phyloP scores from a whole-genome alignment of 768 basidiomycete genomes.

The Cystobasidium ongulense region DNA sequence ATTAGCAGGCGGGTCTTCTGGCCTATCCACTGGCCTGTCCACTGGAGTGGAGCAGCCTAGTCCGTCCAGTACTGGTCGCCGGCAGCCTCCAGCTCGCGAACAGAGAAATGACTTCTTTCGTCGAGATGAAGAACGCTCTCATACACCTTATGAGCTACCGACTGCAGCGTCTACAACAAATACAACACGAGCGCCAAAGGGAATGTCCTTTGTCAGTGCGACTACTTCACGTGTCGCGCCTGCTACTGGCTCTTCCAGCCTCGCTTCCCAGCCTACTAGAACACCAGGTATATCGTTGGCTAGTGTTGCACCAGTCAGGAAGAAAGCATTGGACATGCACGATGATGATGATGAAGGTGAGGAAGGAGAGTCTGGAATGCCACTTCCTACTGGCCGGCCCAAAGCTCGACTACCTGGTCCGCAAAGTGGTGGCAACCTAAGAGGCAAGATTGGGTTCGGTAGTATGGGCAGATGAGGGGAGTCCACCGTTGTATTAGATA shows the following conservation, averaged over 20 bases:
- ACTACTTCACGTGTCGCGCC: not conserved
- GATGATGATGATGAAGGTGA: constrained; percentile 7
- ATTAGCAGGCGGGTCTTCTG: not conserved
- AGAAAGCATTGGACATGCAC: constrained; percentile 18
- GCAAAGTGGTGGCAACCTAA: not conserved
- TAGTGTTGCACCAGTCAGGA: not conserved
- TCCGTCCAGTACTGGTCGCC: not conserved
- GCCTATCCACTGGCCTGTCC: too few relatives aligned
- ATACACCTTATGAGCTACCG: constrained; percentile 8
- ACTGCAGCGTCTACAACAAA: not conserved
- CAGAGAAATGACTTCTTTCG: constrained; percentile 5
- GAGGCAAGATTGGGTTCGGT: constrained; percentile 15
- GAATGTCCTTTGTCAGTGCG: constrained; percentile 6
- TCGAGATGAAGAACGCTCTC: not conserved
- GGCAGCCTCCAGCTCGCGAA: not conserved
- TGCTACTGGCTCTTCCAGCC: not conserved
- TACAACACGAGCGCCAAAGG: constrained; percentile 8
- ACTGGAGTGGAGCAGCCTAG: not conserved
- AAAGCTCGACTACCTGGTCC: constrained; percentile 1
- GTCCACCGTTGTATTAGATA: not conserved
- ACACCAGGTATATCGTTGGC: not conserved
- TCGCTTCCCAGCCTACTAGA: not conserved
- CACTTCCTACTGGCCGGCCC: constrained; percentile 7
- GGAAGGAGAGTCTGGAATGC: not conserved
- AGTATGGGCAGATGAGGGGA: not conserved